Evolutionary conservation across 495 filamentous ascomycete species (phyloP), one percentile per base, ranked within the genome.

Genomic region (Podospora bellae-mahoneyi): DNA sequence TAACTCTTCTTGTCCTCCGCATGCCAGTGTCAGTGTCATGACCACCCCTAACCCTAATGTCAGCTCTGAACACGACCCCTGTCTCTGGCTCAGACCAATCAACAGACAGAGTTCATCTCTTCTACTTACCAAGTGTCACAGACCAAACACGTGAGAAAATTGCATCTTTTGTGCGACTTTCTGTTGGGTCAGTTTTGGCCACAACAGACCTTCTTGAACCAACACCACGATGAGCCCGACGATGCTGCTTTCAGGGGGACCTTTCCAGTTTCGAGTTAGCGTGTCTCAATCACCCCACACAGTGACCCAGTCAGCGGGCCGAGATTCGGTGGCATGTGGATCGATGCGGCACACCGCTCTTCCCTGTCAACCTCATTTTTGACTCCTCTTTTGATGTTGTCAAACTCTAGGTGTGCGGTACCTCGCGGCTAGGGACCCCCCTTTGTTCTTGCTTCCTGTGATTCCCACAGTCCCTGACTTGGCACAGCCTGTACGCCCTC

Each of bases 321-420:
- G 61, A 63, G 61, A 63, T 63, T 63, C 61, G 61, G 61, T 39
- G 30, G 61, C 61, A 32, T 63, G 61, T 63, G 61, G 61, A 63
- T 63, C 61, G 19, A 23, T 32, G 30, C 16, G n/a, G n/a, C 60
- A 63, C 61, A 63, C 61, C 61, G 61, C 61, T 48, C 61, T 32
- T 58, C 55, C 55, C 55, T 58, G 55, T 58, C 55, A 48, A 48
- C 13, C 39, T 48, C 39, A 48, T 0, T 48, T 48, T 48, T 48
- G 39, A 48, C 39, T 48, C 59, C 27, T 32, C 59, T 26, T 27
- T 58, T 61, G 59, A 18, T 27, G 59, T 61, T 30, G 59, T 13
- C 27, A 7, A 26, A 61, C 26, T 0, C 16, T 61, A 28, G 59
- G 23, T 26, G 13, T 63, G 28, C 28, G 15, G 32, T 63, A 39